Percentiles rank a stretch among this genome's conserved stretches.
phyloP scores from a whole-genome alignment of 1,139 yeast species.

The Blastobotrys apis region DNA sequence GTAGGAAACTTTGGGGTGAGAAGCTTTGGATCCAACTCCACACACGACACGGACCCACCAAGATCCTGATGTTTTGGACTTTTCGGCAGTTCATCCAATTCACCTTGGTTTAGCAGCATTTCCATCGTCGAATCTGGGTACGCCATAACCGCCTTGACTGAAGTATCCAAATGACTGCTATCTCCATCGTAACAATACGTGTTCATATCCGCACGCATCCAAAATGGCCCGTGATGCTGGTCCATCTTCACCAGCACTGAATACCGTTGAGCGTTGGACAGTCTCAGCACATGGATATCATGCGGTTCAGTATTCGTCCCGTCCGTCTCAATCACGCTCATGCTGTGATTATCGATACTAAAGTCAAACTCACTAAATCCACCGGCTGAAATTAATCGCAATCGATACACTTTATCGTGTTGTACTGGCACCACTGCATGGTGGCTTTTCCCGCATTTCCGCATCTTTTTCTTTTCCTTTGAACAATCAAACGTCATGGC shows the following conservation, averaged over 20 bases:
- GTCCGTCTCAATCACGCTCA: constrained; percentile 63
- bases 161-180: constrained; percentile 37
- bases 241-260: constrained; percentile 45
- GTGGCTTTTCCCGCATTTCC: constrained; percentile 16
- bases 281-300: constrained; percentile 52
- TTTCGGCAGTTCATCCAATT: constrained; percentile 21
- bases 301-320: constrained; percentile 60
- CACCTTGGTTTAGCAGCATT: constrained; percentile 17
- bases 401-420: constrained; percentile 22
- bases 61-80: constrained; percentile 25
- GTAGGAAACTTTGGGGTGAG: constrained; percentile 30
- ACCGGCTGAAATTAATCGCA: constrained; percentile 33
- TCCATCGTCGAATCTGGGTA: constrained; percentile 29
- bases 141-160: constrained; percentile 36
- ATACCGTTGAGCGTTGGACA: constrained; percentile 76
- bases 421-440: constrained; percentile 13
- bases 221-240: constrained; percentile 22
- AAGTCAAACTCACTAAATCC: constrained; percentile 32
- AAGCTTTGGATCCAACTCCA: constrained; percentile 33
- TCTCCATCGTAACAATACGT: constrained; percentile 37
- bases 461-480: constrained; percentile 16
- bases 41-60: constrained; percentile 36
- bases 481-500: constrained; percentile 22
- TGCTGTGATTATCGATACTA: constrained; percentile 44
- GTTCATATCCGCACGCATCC: constrained; percentile 40